Base-by-base conservation (phyloP, 176 grass and related monocot species). In the Zea luxurians region DNA sequence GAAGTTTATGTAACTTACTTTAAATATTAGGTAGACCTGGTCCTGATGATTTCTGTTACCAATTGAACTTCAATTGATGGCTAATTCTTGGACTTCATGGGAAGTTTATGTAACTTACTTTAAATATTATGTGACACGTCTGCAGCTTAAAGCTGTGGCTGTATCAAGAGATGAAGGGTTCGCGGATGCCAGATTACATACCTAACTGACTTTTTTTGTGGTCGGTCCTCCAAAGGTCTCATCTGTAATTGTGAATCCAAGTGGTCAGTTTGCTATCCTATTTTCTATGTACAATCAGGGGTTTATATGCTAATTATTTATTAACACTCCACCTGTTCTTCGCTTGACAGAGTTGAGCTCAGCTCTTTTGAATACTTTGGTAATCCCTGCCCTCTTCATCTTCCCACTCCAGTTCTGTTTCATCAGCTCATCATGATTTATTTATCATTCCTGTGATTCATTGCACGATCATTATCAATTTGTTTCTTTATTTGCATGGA, bases 141-240 rank as follows among this genome's bases (percentile, higher is more conserved):
- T 83, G 84, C 88, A 90, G 84, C 84, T 86, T 86, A 83, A 83
- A 86, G 84, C 77, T 90, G 79, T 79, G 75, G 76, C 47, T 80
- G 55, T 74, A 73, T 36, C 84, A 76, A 83, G 80, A 80, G 71
- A 74, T 48, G 84, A 78, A 80, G 87, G 74, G 75, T 74, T 74
- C 46, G 49, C 59, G 74, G 80, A 52, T 76, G 16, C 34, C 50
- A 78, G 38, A 46, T 81, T 76, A 65, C 37, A 6, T 71, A 55
- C 16, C 76, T 71, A 71, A 57, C 73, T 74, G 37, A 34, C 66
- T 50, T 78, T 65, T 20, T 66, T 83, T 80, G 64, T 80, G 48
- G 76, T 75, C 58, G 49, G 76, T 48, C 17, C 65, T 71, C 59
- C 58, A 59, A 78, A 49, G 59, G 67, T 75, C 49, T 73, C 68